These are phyloP conservation scores for Apophysomyces sp. DNA, from an alignment of 371 early-diverging fungal genomes.

Conservation along the genomic window DNA sequence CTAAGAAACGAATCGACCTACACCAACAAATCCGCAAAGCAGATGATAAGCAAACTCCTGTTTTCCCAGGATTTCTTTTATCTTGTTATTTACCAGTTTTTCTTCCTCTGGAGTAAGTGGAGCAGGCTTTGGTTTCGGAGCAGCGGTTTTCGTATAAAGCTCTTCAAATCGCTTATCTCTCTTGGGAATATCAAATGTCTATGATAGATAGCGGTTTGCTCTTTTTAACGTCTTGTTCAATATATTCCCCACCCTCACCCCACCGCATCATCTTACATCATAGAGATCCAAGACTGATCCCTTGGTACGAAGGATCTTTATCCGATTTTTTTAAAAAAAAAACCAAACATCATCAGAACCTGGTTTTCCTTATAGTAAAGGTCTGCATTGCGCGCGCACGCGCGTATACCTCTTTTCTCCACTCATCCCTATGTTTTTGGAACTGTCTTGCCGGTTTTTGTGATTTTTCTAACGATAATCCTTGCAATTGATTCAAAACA, in stretches of 20 bases:
- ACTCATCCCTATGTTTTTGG: not conserved
- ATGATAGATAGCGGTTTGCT: too few relatives aligned
- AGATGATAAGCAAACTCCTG: too few relatives aligned
- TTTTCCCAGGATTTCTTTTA: not conserved
- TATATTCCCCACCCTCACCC: not conserved
- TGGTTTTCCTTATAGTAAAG: not conserved
- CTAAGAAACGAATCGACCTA: constrained; percentile 35
- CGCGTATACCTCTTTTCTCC: not conserved
- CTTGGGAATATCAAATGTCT: constrained; percentile 1
- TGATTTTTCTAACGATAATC: not conserved
- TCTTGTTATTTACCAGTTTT: constrained; percentile 14
- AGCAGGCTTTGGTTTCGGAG: constrained; percentile 14
- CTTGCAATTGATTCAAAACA: constrained; percentile 1
- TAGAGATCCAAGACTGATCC: not conserved
- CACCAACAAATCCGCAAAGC: not conserved
- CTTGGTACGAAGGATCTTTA: not conserved
- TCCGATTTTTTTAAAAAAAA: too few relatives aligned
- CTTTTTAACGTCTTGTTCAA: not conserved
- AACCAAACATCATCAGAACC: not conserved
- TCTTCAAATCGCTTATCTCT: constrained; percentile 8
- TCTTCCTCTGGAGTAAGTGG: constrained; percentile 40
- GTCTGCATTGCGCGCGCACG: not conserved
- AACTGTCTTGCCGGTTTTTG: not conserved
- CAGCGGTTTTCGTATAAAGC: constrained; percentile 6
- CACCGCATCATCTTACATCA: not conserved